A percentile compares a stretch with the other conserved stretches of the same genome.
These are phyloP conservation scores for Phytophthora fragariae DNA, from an alignment of 352 stramenopile species.

Conservation along the genomic window DNA sequence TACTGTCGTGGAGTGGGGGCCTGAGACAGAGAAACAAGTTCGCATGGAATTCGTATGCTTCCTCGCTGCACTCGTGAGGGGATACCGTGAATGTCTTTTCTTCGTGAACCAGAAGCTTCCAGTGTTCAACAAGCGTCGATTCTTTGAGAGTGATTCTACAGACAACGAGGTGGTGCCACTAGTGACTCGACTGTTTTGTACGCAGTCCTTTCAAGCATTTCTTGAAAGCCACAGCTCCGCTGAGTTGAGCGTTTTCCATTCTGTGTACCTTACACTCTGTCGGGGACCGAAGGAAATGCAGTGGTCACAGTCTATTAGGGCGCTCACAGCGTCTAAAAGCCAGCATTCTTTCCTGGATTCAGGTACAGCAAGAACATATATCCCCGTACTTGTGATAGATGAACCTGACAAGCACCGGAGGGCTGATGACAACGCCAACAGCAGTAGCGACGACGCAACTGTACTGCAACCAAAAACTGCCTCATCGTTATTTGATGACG, in stretches of 20 bases:
- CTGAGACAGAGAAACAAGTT: constrained; percentile 64
- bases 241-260: constrained; percentile 84
- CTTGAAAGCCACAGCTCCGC: constrained; percentile 76
- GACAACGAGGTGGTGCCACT: constrained; percentile 77
- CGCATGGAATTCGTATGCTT: constrained; percentile 83
- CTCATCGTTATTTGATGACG: background rate
- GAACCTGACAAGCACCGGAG: background rate
- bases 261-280: constrained; percentile 70
- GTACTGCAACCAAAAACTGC: background rate
- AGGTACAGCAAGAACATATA: constrained; percentile 23
- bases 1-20: constrained; percentile 30
- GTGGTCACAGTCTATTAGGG: constrained; percentile 50
- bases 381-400: constrained; percentile 35
- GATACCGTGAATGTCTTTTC: constrained; percentile 88
- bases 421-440: background rate
- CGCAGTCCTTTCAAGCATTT: constrained; percentile 84
- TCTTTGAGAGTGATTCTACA: constrained; percentile 63
- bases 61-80: constrained; percentile 67
- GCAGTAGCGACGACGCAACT: background rate
- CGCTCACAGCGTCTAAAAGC: constrained; percentile 35
- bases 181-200: constrained; percentile 72
- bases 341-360: constrained; percentile 34
- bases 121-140: constrained; percentile 90
- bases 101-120: constrained; percentile 88
- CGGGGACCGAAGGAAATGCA: constrained; percentile 61